Base-by-base conservation (phyloP, 306 rosid species). In the Quercus variabilis region DNA sequence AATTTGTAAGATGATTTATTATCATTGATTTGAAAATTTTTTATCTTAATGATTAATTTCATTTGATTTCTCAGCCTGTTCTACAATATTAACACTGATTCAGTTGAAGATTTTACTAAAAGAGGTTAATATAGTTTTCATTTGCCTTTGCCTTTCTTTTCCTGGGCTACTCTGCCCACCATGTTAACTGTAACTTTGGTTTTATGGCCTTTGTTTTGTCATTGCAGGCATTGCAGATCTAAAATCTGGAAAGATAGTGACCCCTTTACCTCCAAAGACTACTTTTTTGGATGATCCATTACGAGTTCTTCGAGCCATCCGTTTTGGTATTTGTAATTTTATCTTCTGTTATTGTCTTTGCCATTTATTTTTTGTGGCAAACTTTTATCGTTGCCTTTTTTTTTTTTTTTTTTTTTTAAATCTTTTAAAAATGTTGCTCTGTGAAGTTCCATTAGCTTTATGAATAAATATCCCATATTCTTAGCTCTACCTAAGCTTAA, bases 211-310 rank as follows among this genome's bases (percentile, higher is more conserved):
- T 75, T 73, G 67, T 54, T 49, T 41, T 74, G 38, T 54, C 28
- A 74, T 65, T 79, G 73, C 89, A 95, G 98, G 98, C 76, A 83
- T 91, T 74, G 84, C 80, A 8, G 97, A 92, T 85, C 90, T 95
- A 31, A 91, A 88, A 86, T 87, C 83, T 71, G 98, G 99, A 80
- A 91, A 76, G 87, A 91, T 92, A 78, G 98, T 91, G 80, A 95
- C 99, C 71, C 99, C 99, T 74, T 84, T 91, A 85, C 94, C 94
- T 41, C 88, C 99, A 2, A 89, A 90, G 83, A 84, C 80, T 74
- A 95, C 99, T 55, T 95, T 95, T 88, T 85, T 92, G 90, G 98
- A 95, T 81, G 98, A 95, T 85, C 98, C 96, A 1, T 87, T 95
- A 55, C 90, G 97, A 78, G 99, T 92, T 83, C 94, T 91, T 79